These are phyloP conservation scores for Saccharomyces jurei DNA, from an alignment of 805 yeast species.

Conservation along the genomic window DNA sequence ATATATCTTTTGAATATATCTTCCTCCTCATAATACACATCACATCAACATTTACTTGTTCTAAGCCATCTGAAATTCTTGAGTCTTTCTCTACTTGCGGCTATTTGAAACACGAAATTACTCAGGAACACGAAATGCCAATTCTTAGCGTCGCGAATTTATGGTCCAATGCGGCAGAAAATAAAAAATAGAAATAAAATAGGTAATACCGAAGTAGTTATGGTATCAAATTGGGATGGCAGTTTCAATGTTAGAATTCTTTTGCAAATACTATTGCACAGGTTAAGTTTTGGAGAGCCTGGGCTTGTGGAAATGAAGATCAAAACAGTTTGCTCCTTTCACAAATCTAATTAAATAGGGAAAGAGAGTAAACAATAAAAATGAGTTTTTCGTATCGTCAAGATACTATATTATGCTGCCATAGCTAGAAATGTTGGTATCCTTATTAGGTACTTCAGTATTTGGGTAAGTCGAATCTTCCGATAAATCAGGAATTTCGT, in stretches of 20 bases:
- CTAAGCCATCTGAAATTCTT: background rate
- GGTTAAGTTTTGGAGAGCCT: background rate
- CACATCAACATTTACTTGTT: background rate
- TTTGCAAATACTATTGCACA: background rate
- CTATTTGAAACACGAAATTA: background rate
- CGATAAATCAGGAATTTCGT: background rate
- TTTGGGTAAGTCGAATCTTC: background rate
- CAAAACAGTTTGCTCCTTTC: background rate
- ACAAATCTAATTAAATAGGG: background rate
- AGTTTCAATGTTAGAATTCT: background rate
- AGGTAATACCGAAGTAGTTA: background rate
- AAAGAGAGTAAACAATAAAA: background rate
- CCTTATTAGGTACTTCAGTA: background rate
- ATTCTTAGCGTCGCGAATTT: background rate
- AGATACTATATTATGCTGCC: background rate
- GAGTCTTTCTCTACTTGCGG: background rate
- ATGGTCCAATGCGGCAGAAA: background rate
- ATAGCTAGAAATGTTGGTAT: background rate
- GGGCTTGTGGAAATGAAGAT: background rate
- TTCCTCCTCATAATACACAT: background rate
- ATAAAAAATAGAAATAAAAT: background rate
- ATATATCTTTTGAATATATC: background rate
- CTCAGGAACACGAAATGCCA: background rate
- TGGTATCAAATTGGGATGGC: background rate
- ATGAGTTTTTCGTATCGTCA: background rate